A percentile compares a stretch with the other conserved stretches of the same genome.
Evolutionary conservation across 768 basidiomycete genomes (phyloP).

Genomic region (Tylopilus rubrobrunneus): DNA sequence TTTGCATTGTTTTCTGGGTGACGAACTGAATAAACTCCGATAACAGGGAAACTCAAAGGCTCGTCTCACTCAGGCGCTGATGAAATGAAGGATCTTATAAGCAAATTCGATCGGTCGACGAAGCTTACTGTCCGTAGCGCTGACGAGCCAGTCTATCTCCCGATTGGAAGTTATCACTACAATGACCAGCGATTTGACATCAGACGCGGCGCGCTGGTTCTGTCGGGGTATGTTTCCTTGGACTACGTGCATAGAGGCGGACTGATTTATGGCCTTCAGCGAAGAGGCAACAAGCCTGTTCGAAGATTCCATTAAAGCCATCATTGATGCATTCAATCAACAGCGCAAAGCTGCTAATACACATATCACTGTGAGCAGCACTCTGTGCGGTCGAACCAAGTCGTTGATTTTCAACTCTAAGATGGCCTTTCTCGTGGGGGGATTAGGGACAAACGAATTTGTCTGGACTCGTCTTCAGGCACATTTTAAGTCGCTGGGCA

Average conservation of each 20-base stretch:
- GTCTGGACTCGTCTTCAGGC: constrained; percentile 5
- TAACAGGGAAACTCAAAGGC: constrained; percentile 7
- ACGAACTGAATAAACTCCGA: not conserved
- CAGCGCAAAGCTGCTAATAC: not conserved
- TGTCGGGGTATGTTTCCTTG: constrained; percentile 4
- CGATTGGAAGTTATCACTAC: not conserved
- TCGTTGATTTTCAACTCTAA: not conserved
- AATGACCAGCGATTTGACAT: constrained; percentile 3
- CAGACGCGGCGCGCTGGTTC: constrained; percentile 1
- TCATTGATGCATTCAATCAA: constrained; percentile 10
- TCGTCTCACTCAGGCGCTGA: not conserved
- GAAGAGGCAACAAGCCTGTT: constrained; percentile 8
- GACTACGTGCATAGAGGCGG: no score
- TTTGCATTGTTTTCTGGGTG: not conserved
- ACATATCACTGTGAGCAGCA: constrained; percentile 1
- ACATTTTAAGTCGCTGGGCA: not conserved
- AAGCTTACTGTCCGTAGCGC: constrained; percentile 2
- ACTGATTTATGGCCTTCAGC: not conserved
- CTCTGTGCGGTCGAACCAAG: not conserved
- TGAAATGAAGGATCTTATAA: constrained; percentile 1
- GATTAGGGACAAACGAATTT: constrained; percentile 1
- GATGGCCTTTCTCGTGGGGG: not conserved
- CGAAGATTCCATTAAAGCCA: constrained; percentile 7
- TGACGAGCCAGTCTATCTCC: not conserved
- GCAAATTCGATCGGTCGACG: constrained; percentile 7